A percentile compares a stretch with the other conserved stretches of the same genome.
Conservation (phyloP, 1,139 yeast species). For the Blastobotrys petasosporus region DNA sequence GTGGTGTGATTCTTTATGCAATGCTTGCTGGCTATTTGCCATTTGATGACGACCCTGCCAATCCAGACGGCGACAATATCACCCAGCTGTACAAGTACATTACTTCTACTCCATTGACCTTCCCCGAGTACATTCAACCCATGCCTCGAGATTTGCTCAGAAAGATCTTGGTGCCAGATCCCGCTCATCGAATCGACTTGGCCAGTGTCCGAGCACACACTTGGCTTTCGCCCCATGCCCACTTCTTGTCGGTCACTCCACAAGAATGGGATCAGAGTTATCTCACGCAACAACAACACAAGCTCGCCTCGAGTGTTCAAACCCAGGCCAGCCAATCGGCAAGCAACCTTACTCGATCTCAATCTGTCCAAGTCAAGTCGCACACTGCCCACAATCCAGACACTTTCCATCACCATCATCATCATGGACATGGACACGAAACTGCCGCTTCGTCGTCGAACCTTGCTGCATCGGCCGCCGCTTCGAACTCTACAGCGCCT, state of each 20-base stretch:
- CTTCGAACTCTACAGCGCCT: no score
- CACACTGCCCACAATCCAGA: conserved; percentile 3
- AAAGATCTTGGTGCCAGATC: conserved; percentile 79
- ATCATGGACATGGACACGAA: conserved; percentile 3
- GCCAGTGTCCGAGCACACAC: conserved; percentile 71
- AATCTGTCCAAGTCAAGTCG: conserved; percentile 24
- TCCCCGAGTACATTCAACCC: conserved; percentile 91
- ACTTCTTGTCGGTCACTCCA: conserved; percentile 77
- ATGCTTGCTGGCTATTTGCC: conserved; percentile 97
- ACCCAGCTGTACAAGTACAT: conserved; percentile 87
- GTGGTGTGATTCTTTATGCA: conserved; percentile 92
- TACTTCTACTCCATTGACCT: conserved; percentile 83
- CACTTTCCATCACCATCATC: conserved; percentile 1
- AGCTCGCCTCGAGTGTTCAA: conserved; percentile 10
- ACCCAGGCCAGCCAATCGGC: conserved; percentile 7
- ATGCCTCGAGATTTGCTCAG: conserved; percentile 86
- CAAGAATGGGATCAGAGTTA: conserved; percentile 70
- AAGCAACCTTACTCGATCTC: conserved; percentile 20
- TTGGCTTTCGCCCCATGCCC: conserved; percentile 80
- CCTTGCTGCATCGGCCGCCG: conserved; percentile 3
- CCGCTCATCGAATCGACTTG: conserved; percentile 66
- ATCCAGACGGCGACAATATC: conserved; percentile 94
- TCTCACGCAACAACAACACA: conserved; percentile 13
- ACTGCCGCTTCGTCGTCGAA: conserved; percentile 9
- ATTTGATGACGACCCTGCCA: conserved; percentile 94